Conservation (phyloP, 306 rosid genomes). For the Astragalus glycyphyllos region DNA sequence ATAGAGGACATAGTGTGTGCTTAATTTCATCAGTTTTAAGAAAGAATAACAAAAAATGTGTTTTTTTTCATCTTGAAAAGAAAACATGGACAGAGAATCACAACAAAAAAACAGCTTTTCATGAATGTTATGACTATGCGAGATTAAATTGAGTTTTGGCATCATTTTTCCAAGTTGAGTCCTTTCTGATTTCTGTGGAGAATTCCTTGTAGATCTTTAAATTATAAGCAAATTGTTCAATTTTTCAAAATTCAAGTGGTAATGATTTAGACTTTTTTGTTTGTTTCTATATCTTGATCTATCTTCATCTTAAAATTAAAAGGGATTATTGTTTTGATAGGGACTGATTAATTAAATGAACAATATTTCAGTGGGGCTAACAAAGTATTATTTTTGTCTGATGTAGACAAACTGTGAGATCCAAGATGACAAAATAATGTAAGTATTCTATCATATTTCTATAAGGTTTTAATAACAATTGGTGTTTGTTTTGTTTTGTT, state of each 20-base stretch:
- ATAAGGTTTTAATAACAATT: neutral
- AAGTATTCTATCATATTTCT: conserved; percentile 45
- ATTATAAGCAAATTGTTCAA: conserved; percentile 21
- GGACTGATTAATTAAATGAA: conserved; percentile 54
- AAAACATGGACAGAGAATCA: conserved; percentile 11
- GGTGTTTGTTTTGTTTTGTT: conserved; percentile 9
- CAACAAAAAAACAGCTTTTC: conserved; percentile 3
- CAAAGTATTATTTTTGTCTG: conserved; percentile 53
- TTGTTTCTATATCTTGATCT: conserved; percentile 40
- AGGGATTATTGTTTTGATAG: conserved; percentile 41
- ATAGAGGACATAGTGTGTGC: conserved; percentile 22
- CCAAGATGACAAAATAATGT: conserved; percentile 53
- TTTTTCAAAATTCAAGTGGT: conserved; percentile 45
- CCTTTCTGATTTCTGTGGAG: conserved; percentile 15
- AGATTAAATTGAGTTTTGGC: conserved; percentile 36
- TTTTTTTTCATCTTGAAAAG: conserved; percentile 5
- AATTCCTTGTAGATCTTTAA: conserved; percentile 16
- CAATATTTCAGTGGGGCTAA: conserved; percentile 47
- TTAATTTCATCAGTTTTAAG: conserved; percentile 25
- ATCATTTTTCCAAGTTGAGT: conserved; percentile 26
- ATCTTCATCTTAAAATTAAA: neutral
- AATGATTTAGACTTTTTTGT: conserved; percentile 43
- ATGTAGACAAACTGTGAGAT: conserved; percentile 55
- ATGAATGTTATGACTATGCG: conserved; percentile 22
- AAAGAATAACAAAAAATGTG: neutral